Base-by-base conservation (phyloP, 208 protist species). In the Balamuthia mandrillaris region DNA sequence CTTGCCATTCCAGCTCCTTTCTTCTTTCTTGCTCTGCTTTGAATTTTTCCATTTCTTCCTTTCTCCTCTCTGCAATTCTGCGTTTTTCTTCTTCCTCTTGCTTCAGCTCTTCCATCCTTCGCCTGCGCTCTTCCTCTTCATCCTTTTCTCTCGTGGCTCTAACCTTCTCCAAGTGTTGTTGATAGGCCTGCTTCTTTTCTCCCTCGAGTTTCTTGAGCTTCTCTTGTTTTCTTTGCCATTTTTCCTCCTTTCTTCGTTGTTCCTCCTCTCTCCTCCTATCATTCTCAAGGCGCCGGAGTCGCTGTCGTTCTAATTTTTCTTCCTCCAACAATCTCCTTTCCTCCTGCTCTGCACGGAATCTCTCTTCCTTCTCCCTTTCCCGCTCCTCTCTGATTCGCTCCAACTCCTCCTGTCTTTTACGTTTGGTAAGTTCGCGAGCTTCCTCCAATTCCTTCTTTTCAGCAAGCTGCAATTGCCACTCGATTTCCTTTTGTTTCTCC, bases 41-140 rank as follows among this genome's bases (percentile, higher is more conserved):
- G 18, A 18, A 56, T n/a, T 18, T 56, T 56, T 56, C 49, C 18
- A 56, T 18, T 56, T 56, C 49, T 56, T 56, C 18, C 18, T 56
- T n/a, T 56, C 49, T 56, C 18, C 49, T 18, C n/a, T 56, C 18
- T 56, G 18, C n/a, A n/a, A n/a, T n/a, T 56, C 18, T n/a, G n/a
- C n/a, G 18, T 56, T n/a, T 56, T 56, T 56, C 18, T n/a, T 24
- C 66, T 24, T 77, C 66, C 24, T 77, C 66, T 27, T 77, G 16
- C 70, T 79, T 79, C 35, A 79, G 70, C 51, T 79, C 49, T 49
- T 79, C 70, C 70, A 79, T 79, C 31, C 51, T 29, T 14, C 12
- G 21, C 49, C 35, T 1, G 33, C 75, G 49, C 75, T 82, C 75
- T 7, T 31, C 10, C 63, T 72, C 63, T 42, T 72, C 63, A 35